A percentile compares a stretch with the other conserved stretches of the same genome.
These are phyloP conservation scores for Dovyalis caffra DNA, from an alignment of 345 rosid genomes.

Conservation along the genomic window DNA sequence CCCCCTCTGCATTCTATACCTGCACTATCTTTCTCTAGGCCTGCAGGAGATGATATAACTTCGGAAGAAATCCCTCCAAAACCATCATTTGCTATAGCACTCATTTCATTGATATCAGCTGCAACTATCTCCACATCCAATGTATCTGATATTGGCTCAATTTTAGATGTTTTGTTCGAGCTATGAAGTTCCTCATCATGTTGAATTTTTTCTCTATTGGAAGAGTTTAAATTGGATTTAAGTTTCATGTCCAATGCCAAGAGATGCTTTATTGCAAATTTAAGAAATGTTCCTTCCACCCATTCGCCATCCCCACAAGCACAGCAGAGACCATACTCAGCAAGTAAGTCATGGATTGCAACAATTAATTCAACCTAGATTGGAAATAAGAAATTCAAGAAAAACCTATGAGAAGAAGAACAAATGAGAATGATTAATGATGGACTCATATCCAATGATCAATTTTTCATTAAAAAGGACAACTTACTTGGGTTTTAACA, in stretches of 20 bases:
- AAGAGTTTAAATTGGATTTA: constrained; percentile 58
- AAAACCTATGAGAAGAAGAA: constrained; percentile 3
- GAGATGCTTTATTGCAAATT: constrained; percentile 91
- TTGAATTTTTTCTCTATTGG: constrained; percentile 41
- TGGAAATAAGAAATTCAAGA: constrained; percentile 9
- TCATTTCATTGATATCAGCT: constrained; percentile 30
- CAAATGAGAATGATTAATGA: not conserved
- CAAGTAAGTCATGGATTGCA: constrained; percentile 84
- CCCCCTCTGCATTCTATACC: constrained; percentile 22
- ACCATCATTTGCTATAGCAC: constrained; percentile 38
- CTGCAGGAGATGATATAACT: constrained; percentile 18
- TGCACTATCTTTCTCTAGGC: constrained; percentile 24
- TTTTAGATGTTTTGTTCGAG: constrained; percentile 34
- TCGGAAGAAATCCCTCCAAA: constrained; percentile 32
- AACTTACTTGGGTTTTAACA: constrained; percentile 71
- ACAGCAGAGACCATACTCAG: constrained; percentile 94
- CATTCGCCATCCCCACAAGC: constrained; percentile 69
- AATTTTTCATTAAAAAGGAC: constrained; percentile 2
- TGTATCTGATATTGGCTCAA: constrained; percentile 33
- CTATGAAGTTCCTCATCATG: constrained; percentile 31
- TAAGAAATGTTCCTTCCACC: constrained; percentile 91
- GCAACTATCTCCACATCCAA: constrained; percentile 39
- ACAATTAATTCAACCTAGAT: constrained; percentile 81
- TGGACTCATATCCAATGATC: constrained; percentile 4
- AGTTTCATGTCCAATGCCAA: constrained; percentile 89